Base-by-base conservation (phyloP, 345 rosid species). In the Aethionema arabicum region DNA sequence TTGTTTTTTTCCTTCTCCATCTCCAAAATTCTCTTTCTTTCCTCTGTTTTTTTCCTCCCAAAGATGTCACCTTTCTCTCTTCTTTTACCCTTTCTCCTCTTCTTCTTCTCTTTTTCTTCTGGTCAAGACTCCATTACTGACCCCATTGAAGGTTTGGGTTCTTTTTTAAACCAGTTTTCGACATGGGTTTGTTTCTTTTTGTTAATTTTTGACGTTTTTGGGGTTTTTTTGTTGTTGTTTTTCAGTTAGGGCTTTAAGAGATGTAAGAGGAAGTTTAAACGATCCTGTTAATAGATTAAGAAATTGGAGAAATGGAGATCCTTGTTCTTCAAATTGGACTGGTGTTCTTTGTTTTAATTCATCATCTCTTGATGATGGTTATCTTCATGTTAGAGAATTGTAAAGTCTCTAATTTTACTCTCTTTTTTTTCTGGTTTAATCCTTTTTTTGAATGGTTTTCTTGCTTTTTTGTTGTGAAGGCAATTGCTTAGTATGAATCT, bases 251-350 rank as follows among this genome's bases (percentile, higher is more conserved):
- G 96, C 97, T 53, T 72, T 93, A 77, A 63, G 57, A 55, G 84
- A 44, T 10, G 75, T 90, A 61, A 78, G n/a, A 78, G 68, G 27
- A 8, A 79, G 75, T 67, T 77, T 93, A 66, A 14, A 71, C 31
- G 99, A 93, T 74, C 58, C 79, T n/a, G 65, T 78, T 55, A 72
- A 63, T 32, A 84, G 79, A 67, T 76, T 93, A 76, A 81, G 70
- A 48, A 84, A 83, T 63, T 93, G 99, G 99, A 67, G 68, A 36
- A 69, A 72, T 5, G 96, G 96, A 42, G 99, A 93, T 56, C 99
- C 99, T 0, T 93, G 99, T 66, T 68, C 73, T 15, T 80, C 90
- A 3, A 90, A 85, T 30, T 93, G 99, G 99, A 93, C 96, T 6
- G 97, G 99, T 31, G 85, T 93, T 71, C 41, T 82, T 39, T 93